Evolutionary conservation across 1,139 yeast genomes (phyloP), one percentile per base, ranked within the genome.

Genomic region (Taphrina wiesneri): DNA sequence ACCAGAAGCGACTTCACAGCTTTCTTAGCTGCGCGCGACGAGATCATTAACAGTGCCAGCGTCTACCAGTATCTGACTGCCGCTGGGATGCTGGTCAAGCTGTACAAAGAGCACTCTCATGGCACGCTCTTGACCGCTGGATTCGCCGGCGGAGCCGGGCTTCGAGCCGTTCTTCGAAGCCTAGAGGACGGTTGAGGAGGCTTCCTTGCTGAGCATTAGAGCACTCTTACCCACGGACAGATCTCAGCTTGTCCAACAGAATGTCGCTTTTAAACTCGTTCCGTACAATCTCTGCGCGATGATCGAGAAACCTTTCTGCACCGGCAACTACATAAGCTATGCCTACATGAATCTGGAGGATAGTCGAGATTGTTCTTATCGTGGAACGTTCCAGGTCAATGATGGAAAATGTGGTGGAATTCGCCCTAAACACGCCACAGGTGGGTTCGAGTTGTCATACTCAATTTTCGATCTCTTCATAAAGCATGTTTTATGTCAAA

Each of bases 1-100:
- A 21, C 28, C 3, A 15, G 15, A 26, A 13, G n/a, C 19, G 56
- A 59, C n/a, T 59, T 59, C 26, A 41, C 32, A 17, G 63, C 53
- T 15, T 47, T 46, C 19, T 15, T 59, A 6, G 63, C 47, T 21
- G 63, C 54, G 11, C 34, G 30, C 5, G 63, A 59, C 47, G 63
- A 59, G 19, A 47, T 59, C 6, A 59, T 47, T 34, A 26, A 36
- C 23, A 46, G 52, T 17, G 23, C 23, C 15, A 39, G 54, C 26
- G 47, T 59, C 34, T 19, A 25, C 3, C 56, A 51, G 19, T 59
- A 59, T 34, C 45, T 47, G 17, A 41, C 9, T 21, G 47, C 41
- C 13, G 34, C 47, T 17, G 56, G 56, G 11, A 28, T 39, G 28
- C 15, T 32, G 9, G 56, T 39, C 13, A 30, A 15, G 6, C 34